Percentiles rank a stretch among this genome's conserved stretches.
phyloP scores from a whole-genome alignment of 2,329 filamentous ascomycete species.

The Cladosporium velox region DNA sequence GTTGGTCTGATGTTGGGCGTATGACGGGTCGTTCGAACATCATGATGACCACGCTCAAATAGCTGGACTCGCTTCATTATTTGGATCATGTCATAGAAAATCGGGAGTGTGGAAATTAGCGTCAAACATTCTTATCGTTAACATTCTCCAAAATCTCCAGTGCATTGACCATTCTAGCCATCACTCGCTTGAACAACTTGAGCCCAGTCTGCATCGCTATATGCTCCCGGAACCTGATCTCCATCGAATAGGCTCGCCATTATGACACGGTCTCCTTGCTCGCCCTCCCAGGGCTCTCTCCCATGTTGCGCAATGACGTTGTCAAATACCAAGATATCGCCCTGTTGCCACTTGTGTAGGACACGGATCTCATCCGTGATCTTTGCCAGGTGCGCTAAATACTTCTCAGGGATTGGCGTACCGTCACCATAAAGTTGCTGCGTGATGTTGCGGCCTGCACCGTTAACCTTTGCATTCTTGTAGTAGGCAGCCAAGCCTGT shows the following conservation, averaged over 20 bases:
- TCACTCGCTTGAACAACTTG: conserved; percentile 50
- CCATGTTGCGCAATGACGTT: conserved; percentile 54
- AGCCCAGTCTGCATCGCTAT: conserved; percentile 47
- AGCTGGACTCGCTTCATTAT: background rate
- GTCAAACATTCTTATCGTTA: background rate
- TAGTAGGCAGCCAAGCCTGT: conserved; percentile 51
- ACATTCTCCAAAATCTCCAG: background rate
- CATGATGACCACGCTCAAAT: background rate
- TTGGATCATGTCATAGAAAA: background rate
- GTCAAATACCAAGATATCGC: conserved; percentile 53
- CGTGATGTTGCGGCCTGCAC: conserved; percentile 38
- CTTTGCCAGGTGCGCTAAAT: conserved; percentile 44
- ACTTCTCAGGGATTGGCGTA: conserved; percentile 50
- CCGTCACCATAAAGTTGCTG: conserved; percentile 51
- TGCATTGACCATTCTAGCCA: conserved; percentile 25
- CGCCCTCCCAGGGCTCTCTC: conserved; percentile 51
- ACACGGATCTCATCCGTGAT: conserved; percentile 55
- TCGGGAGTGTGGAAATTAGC: background rate
- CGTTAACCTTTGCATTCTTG: conserved; percentile 38
- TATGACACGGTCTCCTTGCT: conserved; percentile 50
- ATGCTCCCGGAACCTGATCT: conserved; percentile 47
- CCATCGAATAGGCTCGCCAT: conserved; percentile 54
- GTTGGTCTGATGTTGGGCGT: background rate
- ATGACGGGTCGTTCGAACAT: background rate
- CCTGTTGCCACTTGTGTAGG: conserved; percentile 50